These are phyloP conservation scores for Aspergillus terreus DNA, from an alignment of 2,329 filamentous ascomycete species.

Conservation along the genomic window DNA sequence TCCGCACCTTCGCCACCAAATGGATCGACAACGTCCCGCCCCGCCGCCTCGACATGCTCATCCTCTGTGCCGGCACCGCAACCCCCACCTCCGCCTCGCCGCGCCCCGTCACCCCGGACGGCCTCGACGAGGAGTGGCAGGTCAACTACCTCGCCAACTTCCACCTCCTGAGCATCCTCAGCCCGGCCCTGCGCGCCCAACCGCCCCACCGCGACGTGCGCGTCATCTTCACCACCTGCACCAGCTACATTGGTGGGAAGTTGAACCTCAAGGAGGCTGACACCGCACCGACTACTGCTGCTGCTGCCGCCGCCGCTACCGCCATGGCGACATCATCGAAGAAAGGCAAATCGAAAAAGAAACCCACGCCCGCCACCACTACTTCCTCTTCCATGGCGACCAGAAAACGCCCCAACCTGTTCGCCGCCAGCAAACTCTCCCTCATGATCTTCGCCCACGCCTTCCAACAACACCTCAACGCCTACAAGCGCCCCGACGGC, in stretches of 20 bases:
- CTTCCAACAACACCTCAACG: conserved; percentile 86
- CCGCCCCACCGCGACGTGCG: conserved; percentile 91
- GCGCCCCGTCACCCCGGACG: conserved; percentile 65
- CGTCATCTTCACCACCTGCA: conserved; percentile 80
- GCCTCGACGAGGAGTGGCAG: conserved; percentile 86
- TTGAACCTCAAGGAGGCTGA: conserved; percentile 46
- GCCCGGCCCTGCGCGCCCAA: conserved; percentile 83
- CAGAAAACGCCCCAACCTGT: conserved; percentile 42
- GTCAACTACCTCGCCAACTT: conserved; percentile 96
- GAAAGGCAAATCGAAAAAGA: conserved; percentile 17
- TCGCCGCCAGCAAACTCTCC: conserved; percentile 66
- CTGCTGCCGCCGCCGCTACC: neutral
- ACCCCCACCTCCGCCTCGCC: conserved; percentile 51
- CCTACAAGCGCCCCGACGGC: conserved; percentile 79
- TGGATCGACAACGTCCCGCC: conserved; percentile 97
- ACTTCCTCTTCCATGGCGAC: neutral
- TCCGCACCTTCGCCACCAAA: conserved; percentile 89
- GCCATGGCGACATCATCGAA: conserved; percentile 13
- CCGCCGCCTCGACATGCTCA: conserved; percentile 81
- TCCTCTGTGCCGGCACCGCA: conserved; percentile 78
- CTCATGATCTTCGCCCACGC: conserved; percentile 85
- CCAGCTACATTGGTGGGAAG: conserved; percentile 77
- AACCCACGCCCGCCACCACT: neutral
- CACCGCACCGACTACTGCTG: neutral
- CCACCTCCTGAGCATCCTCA: conserved; percentile 86